A percentile compares a stretch with the other conserved stretches of the same genome.
Evolutionary conservation across 2,329 filamentous ascomycete species (phyloP).

Genomic region (Lachnellula cervina): DNA sequence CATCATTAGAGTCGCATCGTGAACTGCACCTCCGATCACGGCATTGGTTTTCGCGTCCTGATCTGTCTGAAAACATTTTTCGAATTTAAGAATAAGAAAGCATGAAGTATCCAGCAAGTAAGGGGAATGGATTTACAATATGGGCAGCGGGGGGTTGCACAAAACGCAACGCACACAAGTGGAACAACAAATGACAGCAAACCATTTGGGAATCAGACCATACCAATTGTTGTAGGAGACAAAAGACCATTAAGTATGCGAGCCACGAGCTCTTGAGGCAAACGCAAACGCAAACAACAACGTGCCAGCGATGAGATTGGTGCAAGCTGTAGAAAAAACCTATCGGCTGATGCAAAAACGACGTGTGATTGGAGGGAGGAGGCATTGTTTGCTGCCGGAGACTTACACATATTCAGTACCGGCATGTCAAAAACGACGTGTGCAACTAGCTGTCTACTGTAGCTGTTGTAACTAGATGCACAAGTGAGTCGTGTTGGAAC

Average conservation of each 20-base stretch:
- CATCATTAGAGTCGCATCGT: slow-evolving; percentile 1
- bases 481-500: neutral
- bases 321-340: neutral
- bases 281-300: neutral
- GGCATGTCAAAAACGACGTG: neutral
- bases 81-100: neutral
- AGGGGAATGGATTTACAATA: neutral
- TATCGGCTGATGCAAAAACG: neutral
- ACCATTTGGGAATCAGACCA: neutral
- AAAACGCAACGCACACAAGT: neutral
- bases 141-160: neutral
- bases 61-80: neutral
- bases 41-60: neutral
- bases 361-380: neutral
- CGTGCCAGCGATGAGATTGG: neutral
- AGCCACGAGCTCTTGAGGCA: neutral
- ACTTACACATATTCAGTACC: slow-evolving; percentile 1
- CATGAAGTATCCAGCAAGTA: neutral
- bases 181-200: neutral
- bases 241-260: neutral
- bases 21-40: neutral
- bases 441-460: neutral
- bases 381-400: slow-evolving; percentile 6
- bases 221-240: neutral
- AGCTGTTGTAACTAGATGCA: neutral